Evolutionary conservation across 2,329 filamentous ascomycete genomes (phyloP).

Genomic region (Colletotrichum sp.): DNA sequence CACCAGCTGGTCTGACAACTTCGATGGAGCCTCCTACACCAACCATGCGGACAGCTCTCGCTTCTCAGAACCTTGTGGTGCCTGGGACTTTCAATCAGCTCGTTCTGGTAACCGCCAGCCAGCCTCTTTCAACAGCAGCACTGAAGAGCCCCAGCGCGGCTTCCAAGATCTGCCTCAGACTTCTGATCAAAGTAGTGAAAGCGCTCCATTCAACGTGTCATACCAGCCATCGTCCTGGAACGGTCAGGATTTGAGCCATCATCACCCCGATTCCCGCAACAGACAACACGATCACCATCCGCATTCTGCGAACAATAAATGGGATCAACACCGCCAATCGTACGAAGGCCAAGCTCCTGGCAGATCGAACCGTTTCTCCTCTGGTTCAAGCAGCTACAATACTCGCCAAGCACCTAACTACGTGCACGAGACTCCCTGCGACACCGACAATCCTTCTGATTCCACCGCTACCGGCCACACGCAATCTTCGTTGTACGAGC

Average conservation of each 20-base stretch:
- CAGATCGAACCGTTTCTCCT: neutral
- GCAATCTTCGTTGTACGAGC: neutral
- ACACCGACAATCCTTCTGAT: neutral
- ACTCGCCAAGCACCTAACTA: neutral
- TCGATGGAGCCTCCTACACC: neutral
- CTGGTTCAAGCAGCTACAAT: neutral
- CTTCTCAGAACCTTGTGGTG: neutral
- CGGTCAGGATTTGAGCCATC: neutral
- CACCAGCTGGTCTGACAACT: neutral
- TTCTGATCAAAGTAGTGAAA: neutral
- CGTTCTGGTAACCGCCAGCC: neutral
- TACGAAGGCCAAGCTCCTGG: neutral
- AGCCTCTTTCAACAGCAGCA: neutral
- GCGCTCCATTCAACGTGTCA: neutral
- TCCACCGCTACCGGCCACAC: neutral
- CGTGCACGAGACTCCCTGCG: neutral
- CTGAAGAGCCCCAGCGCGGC: neutral
- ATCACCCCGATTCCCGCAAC: neutral
- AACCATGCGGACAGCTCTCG: neutral
- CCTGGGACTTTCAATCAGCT: neutral
- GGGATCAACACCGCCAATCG: neutral
- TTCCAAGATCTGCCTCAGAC: neutral
- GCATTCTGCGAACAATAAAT: neutral
- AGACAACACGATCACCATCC: neutral
- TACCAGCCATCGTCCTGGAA: neutral